These are phyloP conservation scores for Penicillium freii DNA, from an alignment of 2,329 filamentous ascomycete species.

Conservation along the genomic window DNA sequence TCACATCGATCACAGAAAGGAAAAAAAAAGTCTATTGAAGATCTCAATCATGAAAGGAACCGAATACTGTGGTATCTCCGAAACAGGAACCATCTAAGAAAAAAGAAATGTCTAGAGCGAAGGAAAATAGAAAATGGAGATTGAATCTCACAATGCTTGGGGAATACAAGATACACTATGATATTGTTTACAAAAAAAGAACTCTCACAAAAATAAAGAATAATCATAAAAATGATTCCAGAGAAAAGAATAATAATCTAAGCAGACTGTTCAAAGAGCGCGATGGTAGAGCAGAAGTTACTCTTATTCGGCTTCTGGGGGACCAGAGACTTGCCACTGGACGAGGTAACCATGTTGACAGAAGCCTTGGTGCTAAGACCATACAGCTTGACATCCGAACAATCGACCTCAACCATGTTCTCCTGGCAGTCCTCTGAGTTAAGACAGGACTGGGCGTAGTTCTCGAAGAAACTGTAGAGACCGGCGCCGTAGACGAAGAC, in stretches of 20 bases:
- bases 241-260: conserved; percentile 5
- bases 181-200: background rate
- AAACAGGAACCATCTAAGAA: background rate
- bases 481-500: conserved; percentile 70
- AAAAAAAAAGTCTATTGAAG: conserved; percentile 12
- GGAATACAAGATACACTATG: background rate
- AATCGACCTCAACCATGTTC: conserved; percentile 72
- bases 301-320: conserved; percentile 41
- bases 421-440: conserved; percentile 68
- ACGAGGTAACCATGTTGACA: conserved; percentile 66
- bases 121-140: background rate
- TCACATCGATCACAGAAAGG: background rate
- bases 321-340: conserved; percentile 36
- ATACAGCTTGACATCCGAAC: conserved; percentile 62
- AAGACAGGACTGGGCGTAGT: conserved; percentile 72
- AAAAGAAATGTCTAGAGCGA: background rate
- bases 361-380: conserved; percentile 73
- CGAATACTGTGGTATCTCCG: conserved; percentile 6
- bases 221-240: background rate
- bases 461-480: conserved; percentile 80
- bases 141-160: background rate
- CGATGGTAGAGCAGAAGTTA: conserved; percentile 47
- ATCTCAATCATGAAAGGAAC: conserved; percentile 2
- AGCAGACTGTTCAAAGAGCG: conserved; percentile 40
- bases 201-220: background rate